phyloP scores from a whole-genome alignment of 257 asterid genomes.

The Nicotiana undulata region DNA sequence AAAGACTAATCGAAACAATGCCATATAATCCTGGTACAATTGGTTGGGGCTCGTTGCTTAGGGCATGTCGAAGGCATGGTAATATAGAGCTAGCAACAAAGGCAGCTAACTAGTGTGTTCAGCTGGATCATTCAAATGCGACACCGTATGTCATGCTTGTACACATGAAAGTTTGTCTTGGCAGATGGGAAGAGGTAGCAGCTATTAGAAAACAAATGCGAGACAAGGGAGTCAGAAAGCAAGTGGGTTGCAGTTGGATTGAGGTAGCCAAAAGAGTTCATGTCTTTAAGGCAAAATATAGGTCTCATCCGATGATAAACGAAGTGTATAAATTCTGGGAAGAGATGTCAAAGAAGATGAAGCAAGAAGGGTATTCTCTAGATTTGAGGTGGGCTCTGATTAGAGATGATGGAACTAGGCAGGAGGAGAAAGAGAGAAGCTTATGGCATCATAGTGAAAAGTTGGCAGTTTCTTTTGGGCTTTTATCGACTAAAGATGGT shows the following conservation, averaged over 20 bases:
- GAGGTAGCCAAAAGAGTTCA: conserved; percentile 49
- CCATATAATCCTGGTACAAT: conserved; percentile 44
- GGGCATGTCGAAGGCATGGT: conserved; percentile 55
- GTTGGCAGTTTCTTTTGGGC: conserved; percentile 58
- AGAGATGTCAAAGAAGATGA: conserved; percentile 44
- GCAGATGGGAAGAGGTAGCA: conserved; percentile 66
- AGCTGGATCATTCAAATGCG: conserved; percentile 60
- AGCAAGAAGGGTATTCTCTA: conserved; percentile 41
- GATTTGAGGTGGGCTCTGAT: conserved; percentile 34
- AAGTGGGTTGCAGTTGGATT: conserved; percentile 77
- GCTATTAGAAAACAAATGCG: conserved; percentile 39
- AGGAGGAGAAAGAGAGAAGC: conserved; percentile 32
- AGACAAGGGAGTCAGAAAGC: conserved; percentile 37
- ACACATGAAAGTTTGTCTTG: conserved; percentile 38
- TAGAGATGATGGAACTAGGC: conserved; percentile 30
- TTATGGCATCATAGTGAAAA: conserved; percentile 64
- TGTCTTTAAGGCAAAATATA: conserved; percentile 61
- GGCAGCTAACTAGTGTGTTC: conserved; percentile 51
- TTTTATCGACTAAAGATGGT: conserved; percentile 28
- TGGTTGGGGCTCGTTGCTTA: conserved; percentile 63
- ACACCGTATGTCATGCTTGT: conserved; percentile 62
- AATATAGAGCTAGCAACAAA: conserved; percentile 51
- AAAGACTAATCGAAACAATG: conserved; percentile 48
- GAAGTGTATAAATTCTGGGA: conserved; percentile 54
- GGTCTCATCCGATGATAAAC: conserved; percentile 49